Conservation (phyloP, 768 basidiomycete species). For the Psilocybe cubensis region DNA sequence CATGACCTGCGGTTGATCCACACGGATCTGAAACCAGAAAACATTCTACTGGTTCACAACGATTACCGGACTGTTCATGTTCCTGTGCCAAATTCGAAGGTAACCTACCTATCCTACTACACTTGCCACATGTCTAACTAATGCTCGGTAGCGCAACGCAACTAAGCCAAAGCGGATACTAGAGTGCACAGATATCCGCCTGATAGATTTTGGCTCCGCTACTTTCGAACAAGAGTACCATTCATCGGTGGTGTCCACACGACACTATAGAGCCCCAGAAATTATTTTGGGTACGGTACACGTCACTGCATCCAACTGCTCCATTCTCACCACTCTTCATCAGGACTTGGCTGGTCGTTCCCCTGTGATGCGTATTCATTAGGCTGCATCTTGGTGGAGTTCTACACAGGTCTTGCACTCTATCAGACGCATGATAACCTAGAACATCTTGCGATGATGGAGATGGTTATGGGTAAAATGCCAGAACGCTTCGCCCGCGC, state of each 20-base stretch:
- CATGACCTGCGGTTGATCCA: slow-evolving; percentile 92
- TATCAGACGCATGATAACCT: slow-evolving; percentile 99
- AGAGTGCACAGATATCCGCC: slow-evolving; percentile 85
- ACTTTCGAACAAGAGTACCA: slow-evolving; percentile 99
- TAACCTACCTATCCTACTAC: slow-evolving; percentile 24
- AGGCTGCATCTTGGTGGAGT: slow-evolving; percentile 98
- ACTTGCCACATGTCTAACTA: slow-evolving; percentile 44
- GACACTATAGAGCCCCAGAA: slow-evolving; percentile 98
- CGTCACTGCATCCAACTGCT: neutral
- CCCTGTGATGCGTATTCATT: slow-evolving; percentile 99
- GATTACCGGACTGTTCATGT: slow-evolving; percentile 67
- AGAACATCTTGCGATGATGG: slow-evolving; percentile 99
- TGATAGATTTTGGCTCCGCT: slow-evolving; percentile 98
- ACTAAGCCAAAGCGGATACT: slow-evolving; percentile 79
- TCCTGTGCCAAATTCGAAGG: slow-evolving; percentile 70
- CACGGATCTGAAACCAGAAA: slow-evolving; percentile 99
- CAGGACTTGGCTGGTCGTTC: slow-evolving; percentile 97
- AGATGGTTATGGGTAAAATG: slow-evolving; percentile 98
- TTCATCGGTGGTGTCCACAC: slow-evolving; percentile 95
- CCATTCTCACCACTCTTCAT: slow-evolving; percentile 18
- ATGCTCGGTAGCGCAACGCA: too few relatives aligned
- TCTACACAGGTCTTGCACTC: slow-evolving; percentile 96
- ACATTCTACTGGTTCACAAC: slow-evolving; percentile 92
- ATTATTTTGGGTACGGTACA: slow-evolving; percentile 86
- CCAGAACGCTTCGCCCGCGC: slow-evolving; percentile 81